These are phyloP conservation scores for Plasmodium falciparum DNA, from an alignment of 169 alveolate genomes.

Conservation along the genomic window DNA sequence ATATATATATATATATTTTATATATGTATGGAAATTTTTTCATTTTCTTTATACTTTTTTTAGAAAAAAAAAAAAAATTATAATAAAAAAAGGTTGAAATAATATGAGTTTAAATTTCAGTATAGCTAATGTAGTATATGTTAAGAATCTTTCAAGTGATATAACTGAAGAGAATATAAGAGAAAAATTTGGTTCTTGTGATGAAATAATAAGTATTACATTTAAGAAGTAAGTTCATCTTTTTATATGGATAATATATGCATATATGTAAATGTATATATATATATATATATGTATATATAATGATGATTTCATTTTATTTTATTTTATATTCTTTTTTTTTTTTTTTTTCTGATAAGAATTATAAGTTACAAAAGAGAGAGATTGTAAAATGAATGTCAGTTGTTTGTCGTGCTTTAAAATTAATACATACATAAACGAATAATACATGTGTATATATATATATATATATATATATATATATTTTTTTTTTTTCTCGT, in stretches of 20 bases:
- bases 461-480: too few relatives aligned
- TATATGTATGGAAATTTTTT: neutral
- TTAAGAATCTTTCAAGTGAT: constrained; percentile 78
- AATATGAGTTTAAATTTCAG: constrained; percentile 77
- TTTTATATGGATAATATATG: neutral
- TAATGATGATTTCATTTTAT: neutral
- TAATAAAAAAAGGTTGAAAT: constrained; percentile 19
- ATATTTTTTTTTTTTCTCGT: neutral
- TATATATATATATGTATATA: constrained; percentile 9
- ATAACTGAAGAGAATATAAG: constrained; percentile 76
- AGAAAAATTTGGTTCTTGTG: constrained; percentile 72
- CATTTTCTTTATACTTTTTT: neutral
- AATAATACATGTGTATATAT: neutral
- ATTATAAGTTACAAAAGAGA: too few relatives aligned
- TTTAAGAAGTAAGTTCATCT: constrained; percentile 73
- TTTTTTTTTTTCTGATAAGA: neutral
- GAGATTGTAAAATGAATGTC: neutral
- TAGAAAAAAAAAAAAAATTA: constrained; percentile 5
- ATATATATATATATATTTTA: too few relatives aligned
- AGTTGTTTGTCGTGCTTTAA: neutral
- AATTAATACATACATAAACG: neutral
- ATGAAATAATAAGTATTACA: constrained; percentile 66
- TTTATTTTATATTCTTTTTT: neutral
- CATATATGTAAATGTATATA: neutral
- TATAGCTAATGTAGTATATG: constrained; percentile 80